phyloP scores from a whole-genome alignment of 139 green algal species.

The Tetraselmis striata region DNA sequence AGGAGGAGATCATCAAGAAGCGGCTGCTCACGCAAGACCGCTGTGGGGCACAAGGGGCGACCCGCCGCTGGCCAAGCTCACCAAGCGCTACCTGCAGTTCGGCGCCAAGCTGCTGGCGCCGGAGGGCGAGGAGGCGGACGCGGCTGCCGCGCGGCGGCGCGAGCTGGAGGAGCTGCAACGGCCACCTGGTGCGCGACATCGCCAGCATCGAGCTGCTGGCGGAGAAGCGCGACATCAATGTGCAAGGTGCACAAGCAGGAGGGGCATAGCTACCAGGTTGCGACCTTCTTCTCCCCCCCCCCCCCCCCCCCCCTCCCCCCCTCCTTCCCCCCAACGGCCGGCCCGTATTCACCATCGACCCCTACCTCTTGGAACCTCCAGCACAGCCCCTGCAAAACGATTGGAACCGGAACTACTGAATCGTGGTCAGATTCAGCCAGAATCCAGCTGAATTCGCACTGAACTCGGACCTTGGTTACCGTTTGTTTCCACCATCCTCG shows the following conservation, averaged over 20 bases:
- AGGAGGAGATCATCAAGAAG: neutral
- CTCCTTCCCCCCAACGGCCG: too few relatives aligned
- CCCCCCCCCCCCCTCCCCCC: too few relatives aligned
- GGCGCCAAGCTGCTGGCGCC: neutral
- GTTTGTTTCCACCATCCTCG: too few relatives aligned
- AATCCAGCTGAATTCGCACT: too few relatives aligned
- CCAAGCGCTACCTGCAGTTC: neutral
- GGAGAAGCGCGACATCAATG: neutral
- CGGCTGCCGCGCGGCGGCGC: too few relatives aligned
- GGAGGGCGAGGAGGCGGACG: neutral
- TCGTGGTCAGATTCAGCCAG: too few relatives aligned
- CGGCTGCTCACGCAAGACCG: neutral
- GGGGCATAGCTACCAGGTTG: neutral
- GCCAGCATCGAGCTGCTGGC: neutral
- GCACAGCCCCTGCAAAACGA: too few relatives aligned
- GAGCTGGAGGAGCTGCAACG: neutral
- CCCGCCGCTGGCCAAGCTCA: neutral
- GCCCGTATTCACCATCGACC: too few relatives aligned
- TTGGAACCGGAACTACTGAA: too few relatives aligned
- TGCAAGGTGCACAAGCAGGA: neutral
- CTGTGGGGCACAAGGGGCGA: neutral
- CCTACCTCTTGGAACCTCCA: too few relatives aligned
- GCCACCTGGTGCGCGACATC: neutral
- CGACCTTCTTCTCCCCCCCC: too few relatives aligned
- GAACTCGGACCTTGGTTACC: too few relatives aligned